Evolutionary conservation across 2,329 filamentous ascomycete genomes (phyloP).

Genomic region (Podosphaera xanthii): DNA sequence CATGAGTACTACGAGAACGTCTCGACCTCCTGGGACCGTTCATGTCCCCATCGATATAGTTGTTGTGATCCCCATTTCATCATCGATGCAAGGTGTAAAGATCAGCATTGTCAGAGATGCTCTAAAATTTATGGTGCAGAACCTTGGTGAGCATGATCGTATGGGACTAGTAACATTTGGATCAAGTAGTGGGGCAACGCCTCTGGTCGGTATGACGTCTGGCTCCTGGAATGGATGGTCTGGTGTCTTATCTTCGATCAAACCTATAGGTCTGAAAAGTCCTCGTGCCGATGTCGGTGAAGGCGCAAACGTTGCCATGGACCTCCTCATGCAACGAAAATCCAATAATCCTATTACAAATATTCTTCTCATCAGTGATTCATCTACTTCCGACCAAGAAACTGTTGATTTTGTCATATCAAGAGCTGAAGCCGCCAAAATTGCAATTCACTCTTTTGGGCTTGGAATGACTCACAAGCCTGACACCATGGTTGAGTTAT

Average conservation of each 20-base stretch:
- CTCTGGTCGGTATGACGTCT: conserved; percentile 93
- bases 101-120: conserved; percentile 85
- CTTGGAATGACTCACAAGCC: conserved; percentile 94
- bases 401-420: conserved; percentile 97
- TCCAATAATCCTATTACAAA: conserved; percentile 87
- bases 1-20: conserved; percentile 34
- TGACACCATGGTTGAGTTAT: conserved; percentile 95
- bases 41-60: conserved; percentile 92
- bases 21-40: conserved; percentile 21
- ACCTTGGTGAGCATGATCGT: conserved; percentile 73
- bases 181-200: conserved; percentile 77
- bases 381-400: conserved; percentile 78
- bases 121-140: conserved; percentile 74
- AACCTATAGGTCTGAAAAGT: conserved; percentile 89
- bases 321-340: conserved; percentile 91
- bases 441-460: conserved; percentile 90
- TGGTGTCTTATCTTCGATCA: conserved; percentile 65
- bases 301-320: conserved; percentile 95
- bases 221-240: conserved; percentile 87
- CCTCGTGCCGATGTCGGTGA: conserved; percentile 91
- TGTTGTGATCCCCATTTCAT: conserved; percentile 88
- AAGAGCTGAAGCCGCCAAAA: conserved; percentile 87
- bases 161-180: conserved; percentile 97
- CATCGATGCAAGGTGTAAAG: conserved; percentile 98
- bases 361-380: conserved; percentile 92